Evolutionary conservation across 129 eudicot species (phyloP).

Genomic region (Lonicera japonica): DNA sequence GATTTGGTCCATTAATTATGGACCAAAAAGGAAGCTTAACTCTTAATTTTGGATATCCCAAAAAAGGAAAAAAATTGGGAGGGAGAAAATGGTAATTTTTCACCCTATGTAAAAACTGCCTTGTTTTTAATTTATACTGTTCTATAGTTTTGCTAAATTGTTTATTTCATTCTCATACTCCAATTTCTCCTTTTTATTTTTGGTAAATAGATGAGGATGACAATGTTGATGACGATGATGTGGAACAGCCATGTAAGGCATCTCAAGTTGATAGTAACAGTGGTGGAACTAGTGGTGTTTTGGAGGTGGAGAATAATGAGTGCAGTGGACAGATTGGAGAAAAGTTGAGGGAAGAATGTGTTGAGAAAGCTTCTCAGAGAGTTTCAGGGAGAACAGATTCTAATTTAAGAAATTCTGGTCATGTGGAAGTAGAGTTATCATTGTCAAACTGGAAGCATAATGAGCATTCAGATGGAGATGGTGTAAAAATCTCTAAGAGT

Average conservation of each 20-base stretch:
- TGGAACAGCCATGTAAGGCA: conserved; percentile 8
- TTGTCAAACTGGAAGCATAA: background rate
- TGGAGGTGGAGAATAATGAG: conserved; percentile 21
- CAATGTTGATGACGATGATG: conserved; percentile 3
- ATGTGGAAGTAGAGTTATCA: conserved; percentile 6
- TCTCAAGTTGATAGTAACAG: conserved; percentile 20
- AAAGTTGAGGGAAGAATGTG: conserved; percentile 18
- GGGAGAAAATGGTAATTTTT: too few species aligned
- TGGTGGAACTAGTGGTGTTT: conserved; percentile 25
- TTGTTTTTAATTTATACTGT: too few species aligned
- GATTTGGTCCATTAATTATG: too few species aligned
- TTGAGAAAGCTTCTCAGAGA: conserved; percentile 9
- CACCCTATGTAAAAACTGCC: too few species aligned
- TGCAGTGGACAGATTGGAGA: conserved; percentile 15
- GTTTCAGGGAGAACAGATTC: conserved; percentile 9
- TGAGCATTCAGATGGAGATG: conserved; percentile 9
- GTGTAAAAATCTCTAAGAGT: background rate
- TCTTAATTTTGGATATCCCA: too few species aligned
- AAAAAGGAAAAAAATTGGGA: too few species aligned
- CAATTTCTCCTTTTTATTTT: background rate
- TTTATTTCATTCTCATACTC: background rate
- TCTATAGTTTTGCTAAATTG: background rate
- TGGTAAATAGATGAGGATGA: conserved; percentile 16
- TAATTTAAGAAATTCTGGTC: background rate
- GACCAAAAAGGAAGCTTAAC: too few species aligned